Evolutionary conservation across 768 basidiomycete genomes (phyloP).

Genomic region (Aureoboletus auriporus): DNA sequence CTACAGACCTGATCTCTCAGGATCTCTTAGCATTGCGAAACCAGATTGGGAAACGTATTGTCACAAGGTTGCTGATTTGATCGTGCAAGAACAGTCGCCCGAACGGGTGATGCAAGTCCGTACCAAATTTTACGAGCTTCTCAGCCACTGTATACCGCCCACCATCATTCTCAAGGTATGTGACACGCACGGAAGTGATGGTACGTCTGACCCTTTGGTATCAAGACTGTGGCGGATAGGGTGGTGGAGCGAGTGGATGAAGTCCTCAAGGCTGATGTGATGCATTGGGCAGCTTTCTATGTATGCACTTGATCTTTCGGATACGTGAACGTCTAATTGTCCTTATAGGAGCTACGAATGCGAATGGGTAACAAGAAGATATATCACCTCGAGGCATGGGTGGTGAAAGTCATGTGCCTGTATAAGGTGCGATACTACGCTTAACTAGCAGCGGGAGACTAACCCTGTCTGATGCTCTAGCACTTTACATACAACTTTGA

Average conservation of each 20-base stretch:
- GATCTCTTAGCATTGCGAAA: slow-evolving; percentile 80
- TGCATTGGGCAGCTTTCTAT: slow-evolving; percentile 98
- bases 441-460: neutral
- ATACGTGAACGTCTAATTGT: neutral
- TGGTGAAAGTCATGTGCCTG: slow-evolving; percentile 91
- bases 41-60: slow-evolving; percentile 99
- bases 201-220: slow-evolving; percentile 3
- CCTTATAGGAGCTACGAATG: slow-evolving; percentile 85
- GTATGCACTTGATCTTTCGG: slow-evolving; percentile 41
- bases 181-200: neutral
- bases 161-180: slow-evolving; percentile 83
- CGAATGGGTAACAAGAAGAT: slow-evolving; percentile 91
- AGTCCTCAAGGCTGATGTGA: slow-evolving; percentile 83
- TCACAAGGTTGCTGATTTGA: slow-evolving; percentile 84
- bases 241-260: slow-evolving; percentile 90
- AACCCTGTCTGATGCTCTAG: slow-evolving; percentile 8
- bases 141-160: slow-evolving; percentile 96
- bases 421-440: slow-evolving; percentile 56
- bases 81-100: slow-evolving; percentile 86
- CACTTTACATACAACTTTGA: slow-evolving; percentile 32
- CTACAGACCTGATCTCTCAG: slow-evolving; percentile 74
- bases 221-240: slow-evolving; percentile 86
- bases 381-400: slow-evolving; percentile 96
- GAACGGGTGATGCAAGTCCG: slow-evolving; percentile 89
- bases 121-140: slow-evolving; percentile 88